These are phyloP conservation scores for Nicotiana sylvestris DNA, from an alignment of 257 asterid genomes.

Conservation along the genomic window DNA sequence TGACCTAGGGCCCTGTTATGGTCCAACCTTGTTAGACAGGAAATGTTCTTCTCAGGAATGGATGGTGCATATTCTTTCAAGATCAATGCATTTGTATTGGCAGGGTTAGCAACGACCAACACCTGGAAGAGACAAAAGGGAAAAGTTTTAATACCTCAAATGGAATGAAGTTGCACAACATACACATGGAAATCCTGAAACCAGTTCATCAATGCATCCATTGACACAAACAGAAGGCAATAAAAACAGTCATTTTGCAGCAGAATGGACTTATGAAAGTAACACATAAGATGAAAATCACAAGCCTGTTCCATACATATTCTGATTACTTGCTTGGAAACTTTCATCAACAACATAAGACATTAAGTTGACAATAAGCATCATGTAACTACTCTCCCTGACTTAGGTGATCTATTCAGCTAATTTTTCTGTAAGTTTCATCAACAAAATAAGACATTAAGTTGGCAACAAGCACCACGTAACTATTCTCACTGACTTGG, in stretches of 20 bases:
- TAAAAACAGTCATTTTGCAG: background rate
- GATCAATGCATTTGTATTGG: constrained; percentile 91
- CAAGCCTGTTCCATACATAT: no score
- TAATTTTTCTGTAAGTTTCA: no score
- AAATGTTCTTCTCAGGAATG: constrained; percentile 72
- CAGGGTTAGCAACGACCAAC: constrained; percentile 96
- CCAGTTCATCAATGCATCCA: background rate
- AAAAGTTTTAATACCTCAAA: background rate
- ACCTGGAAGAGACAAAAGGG: constrained; percentile 39
- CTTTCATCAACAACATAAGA: no score
- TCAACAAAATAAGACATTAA: background rate
- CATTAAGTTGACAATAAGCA: background rate
- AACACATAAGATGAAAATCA: background rate
- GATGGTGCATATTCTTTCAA: constrained; percentile 92
- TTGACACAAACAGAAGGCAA: background rate
- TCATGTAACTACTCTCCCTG: background rate
- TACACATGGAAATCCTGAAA: background rate
- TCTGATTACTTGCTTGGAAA: no score
- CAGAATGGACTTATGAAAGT: background rate
- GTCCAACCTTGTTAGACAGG: constrained; percentile 92
- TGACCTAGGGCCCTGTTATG: constrained; percentile 98
- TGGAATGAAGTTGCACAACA: background rate
- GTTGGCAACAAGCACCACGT: background rate
- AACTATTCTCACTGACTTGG: background rate
- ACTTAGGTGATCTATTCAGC: background rate